Evolutionary conservation across 371 early-diverging fungal species (phyloP), one percentile per base, ranked within the genome.

Genomic region (Rhizopus sp.): DNA sequence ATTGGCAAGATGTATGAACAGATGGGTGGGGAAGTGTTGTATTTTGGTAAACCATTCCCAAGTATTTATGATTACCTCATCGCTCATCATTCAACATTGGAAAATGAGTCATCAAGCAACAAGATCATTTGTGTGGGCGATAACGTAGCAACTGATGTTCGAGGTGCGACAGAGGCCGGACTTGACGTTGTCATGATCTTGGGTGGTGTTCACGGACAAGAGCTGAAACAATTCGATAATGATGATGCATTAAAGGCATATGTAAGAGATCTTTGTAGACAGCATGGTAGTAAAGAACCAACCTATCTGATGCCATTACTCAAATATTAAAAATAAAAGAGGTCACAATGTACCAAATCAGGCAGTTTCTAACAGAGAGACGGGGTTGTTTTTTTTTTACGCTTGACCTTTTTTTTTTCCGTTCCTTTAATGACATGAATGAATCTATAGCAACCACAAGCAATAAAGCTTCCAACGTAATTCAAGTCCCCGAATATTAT

Each of bases 401-500:
- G 6, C 6, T 4, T 41, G 6, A 13, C 15, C 8, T 50, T 46
- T 45, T 12, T 29, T 37, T 45, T 38, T 32, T 52, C 13, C 13
- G 9, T 23, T 49, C 34, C 38, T 39, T 66, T 54, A 54, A 66
- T 66, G 66, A 50, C 66, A 66, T 66, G 66, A 50, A 58, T 55
- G 17, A 40, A 54, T 29, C 57, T 66, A 51, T 39, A 42, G 37
- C 37, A 60, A 29, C 23, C 23, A 37, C 53, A 17, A 31, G 33
- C 23, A 53, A 53, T n/a, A 54, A 54, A 45, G 39, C 45, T 3
- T 40, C 49, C 33, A 45, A 58, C 39, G 44, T 57, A 12, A 61
- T 66, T 46, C 53, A 62, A 68, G 86, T 88, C 50, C 88, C 88
- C 41, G 85, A 87, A 59, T 85, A 80, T 55, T 91, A 86, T 64